Percentiles rank a stretch among this genome's conserved stretches.
phyloP scores from a whole-genome alignment of 2,329 filamentous ascomycete species.

The Triangularia verruculosa region DNA sequence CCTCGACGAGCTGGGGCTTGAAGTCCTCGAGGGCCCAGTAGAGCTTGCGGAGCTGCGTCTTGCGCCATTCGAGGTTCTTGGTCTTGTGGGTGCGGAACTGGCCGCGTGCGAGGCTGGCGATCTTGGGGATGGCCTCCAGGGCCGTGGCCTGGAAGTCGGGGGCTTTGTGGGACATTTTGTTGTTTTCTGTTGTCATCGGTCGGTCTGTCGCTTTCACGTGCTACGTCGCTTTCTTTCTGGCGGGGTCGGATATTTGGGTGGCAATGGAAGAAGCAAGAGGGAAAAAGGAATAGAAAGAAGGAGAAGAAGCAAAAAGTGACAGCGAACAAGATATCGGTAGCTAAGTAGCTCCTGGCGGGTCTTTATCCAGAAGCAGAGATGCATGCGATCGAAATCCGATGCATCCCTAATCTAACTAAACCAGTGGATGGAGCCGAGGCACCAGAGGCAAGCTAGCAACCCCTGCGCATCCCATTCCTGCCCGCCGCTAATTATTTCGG shows the following conservation, averaged over 20 bases:
- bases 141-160: conserved; percentile 58
- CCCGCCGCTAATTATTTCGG: background rate
- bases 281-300: background rate
- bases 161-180: conserved; percentile 40
- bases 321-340: no score
- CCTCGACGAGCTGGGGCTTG: conserved; percentile 67
- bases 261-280: no score
- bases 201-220: background rate
- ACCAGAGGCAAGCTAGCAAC: background rate
- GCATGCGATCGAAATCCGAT: background rate
- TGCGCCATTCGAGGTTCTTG: conserved; percentile 75
- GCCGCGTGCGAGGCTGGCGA: conserved; percentile 58
- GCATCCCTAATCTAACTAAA: background rate
- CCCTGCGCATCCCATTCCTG: background rate
- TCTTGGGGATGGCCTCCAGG: conserved; percentile 62
- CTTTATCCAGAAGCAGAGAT: background rate
- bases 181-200: background rate
- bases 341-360: background rate
- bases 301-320: background rate
- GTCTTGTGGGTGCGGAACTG: conserved; percentile 80
- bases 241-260: no score
- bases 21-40: conserved; percentile 91
- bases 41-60: conserved; percentile 84
- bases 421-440: background rate
- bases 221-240: background rate